phyloP scores from a whole-genome alignment of 306 rosid species.

The Malus fusca region DNA sequence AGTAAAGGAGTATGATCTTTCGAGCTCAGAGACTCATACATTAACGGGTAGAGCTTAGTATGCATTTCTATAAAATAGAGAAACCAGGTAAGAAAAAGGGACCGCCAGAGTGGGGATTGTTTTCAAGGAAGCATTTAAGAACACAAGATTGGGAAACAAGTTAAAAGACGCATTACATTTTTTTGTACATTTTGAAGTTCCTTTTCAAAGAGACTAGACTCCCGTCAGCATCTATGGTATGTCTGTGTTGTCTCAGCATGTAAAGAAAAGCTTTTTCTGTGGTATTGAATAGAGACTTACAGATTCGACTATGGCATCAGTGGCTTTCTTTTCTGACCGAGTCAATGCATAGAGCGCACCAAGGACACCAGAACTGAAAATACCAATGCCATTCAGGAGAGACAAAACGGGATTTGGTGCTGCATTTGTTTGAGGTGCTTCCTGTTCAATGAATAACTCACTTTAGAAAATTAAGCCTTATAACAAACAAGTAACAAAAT shows the following conservation, averaged over 20 bases:
- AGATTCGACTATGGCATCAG: slow-evolving; percentile 50
- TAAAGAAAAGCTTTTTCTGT: not conserved
- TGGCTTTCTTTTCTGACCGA: slow-evolving; percentile 47
- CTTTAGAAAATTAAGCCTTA: slow-evolving; percentile 16
- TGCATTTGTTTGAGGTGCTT: slow-evolving; percentile 24
- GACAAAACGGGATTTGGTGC: slow-evolving; percentile 35
- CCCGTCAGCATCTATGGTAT: slow-evolving; percentile 1
- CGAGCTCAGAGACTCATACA: not conserved
- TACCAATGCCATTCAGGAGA: slow-evolving; percentile 59
- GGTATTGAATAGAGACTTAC: slow-evolving; percentile 41
- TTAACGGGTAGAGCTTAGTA: not conserved
- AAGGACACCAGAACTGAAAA: slow-evolving; percentile 54
- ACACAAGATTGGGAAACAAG: not conserved
- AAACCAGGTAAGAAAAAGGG: not conserved
- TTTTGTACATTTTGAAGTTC: not conserved
- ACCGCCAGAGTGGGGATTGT: not conserved
- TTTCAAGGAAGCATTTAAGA: not conserved
- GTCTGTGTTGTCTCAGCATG: slow-evolving; percentile 4
- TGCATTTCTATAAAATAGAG: not conserved
- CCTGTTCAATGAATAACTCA: slow-evolving; percentile 33
- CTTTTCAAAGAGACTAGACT: not conserved
- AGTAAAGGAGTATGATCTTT: not conserved
- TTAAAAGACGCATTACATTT: not conserved
- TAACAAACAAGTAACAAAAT: not conserved
- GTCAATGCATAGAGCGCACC: slow-evolving; percentile 62